phyloP scores from a whole-genome alignment of 2,329 filamentous ascomycete genomes.

The Penicillium sclerotiorum region DNA sequence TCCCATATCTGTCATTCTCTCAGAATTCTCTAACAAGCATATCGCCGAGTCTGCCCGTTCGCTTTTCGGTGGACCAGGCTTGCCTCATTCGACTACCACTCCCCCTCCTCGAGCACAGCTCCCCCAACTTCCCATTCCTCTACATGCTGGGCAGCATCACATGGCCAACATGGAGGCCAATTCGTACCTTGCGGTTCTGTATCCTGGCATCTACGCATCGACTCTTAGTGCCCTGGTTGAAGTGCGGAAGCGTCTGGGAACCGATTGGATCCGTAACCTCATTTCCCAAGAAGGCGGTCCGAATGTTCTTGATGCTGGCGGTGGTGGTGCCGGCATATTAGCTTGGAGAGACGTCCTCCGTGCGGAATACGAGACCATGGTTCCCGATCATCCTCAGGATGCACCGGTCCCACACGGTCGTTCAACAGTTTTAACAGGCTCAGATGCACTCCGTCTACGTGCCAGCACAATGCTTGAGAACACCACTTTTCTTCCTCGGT shows the following conservation, averaged over 20 bases:
- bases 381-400: constrained; percentile 42
- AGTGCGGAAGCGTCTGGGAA: constrained; percentile 61
- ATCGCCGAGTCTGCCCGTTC: constrained; percentile 70
- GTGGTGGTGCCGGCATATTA: constrained; percentile 62
- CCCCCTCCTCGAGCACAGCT: constrained; percentile 55
- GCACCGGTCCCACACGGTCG: constrained; percentile 60
- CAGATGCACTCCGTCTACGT: constrained; percentile 72
- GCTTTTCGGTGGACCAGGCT: constrained; percentile 72
- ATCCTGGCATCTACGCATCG: constrained; percentile 64
- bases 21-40: constrained; percentile 71
- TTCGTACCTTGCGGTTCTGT: constrained; percentile 60
- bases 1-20: constrained; percentile 71
- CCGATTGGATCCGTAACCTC: constrained; percentile 60
- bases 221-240: constrained; percentile 60
- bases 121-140: constrained; percentile 60
- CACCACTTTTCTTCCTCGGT: constrained; percentile 85
- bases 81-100: constrained; percentile 77
- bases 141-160: constrained; percentile 57
- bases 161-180: constrained; percentile 67
- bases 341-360: constrained; percentile 71
- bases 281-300: constrained; percentile 60
- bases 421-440: constrained; percentile 78
- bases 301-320: constrained; percentile 63
- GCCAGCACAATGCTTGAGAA: constrained; percentile 78
- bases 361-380: constrained; percentile 78